Conservation (phyloP, 2,329 filamentous ascomycete genomes). For the Colletotrichum orbiculare region DNA sequence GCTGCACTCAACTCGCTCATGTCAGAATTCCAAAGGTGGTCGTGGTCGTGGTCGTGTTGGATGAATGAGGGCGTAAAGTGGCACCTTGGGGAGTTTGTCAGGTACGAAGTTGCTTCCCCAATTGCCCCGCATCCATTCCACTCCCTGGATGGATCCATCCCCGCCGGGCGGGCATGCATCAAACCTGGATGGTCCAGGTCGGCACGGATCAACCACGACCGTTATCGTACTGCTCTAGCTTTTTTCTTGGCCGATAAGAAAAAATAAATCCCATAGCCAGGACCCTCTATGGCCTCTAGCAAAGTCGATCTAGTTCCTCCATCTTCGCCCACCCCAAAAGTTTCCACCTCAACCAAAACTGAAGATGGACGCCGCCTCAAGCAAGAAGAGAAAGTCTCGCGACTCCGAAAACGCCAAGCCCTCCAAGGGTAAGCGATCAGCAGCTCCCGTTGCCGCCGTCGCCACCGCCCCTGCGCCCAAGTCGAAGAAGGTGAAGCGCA, state of each 20-base stretch:
- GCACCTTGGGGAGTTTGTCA: no score
- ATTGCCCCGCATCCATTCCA: no score
- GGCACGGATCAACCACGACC: constrained; percentile 24
- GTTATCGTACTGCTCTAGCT: constrained; percentile 26
- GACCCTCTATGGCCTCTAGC: neutral
- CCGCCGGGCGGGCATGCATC: no score
- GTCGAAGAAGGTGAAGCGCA: constrained; percentile 56
- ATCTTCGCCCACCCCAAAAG: neutral
- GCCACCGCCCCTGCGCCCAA: constrained; percentile 47
- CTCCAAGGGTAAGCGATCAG: neutral
- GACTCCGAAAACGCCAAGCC: constrained; percentile 44
- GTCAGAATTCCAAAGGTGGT: no score
- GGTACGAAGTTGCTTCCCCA: no score
- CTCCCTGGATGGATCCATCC: no score
- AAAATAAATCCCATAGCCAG: constrained; percentile 30
- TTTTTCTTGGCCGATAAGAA: constrained; percentile 34
- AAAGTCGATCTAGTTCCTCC: neutral
- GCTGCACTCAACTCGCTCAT: no score
- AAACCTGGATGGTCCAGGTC: neutral
- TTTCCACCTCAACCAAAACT: constrained; percentile 28
- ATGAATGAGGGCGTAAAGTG: no score
- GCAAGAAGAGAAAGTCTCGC: constrained; percentile 57
- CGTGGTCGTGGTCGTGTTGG: no score
- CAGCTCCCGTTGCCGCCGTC: constrained; percentile 37
- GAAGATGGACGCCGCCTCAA: constrained; percentile 41